Evolutionary conservation across 257 asterid species (phyloP).

Genomic region (Scutellaria minor): DNA sequence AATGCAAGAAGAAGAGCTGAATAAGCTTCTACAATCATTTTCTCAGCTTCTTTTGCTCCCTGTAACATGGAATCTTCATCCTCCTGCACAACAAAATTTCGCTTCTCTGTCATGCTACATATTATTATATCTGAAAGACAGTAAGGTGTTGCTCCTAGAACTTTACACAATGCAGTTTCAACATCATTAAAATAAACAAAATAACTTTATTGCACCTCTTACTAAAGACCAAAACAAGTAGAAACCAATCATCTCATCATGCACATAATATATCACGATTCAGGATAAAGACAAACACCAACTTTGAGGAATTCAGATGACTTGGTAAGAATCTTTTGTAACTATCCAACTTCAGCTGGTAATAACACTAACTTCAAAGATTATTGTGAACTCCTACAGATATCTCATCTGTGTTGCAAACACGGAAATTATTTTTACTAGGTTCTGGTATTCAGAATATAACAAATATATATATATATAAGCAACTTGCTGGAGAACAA

Average conservation of each 20-base stretch:
- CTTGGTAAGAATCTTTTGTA: not conserved
- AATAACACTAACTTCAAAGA: not conserved
- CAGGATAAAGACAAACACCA: not conserved
- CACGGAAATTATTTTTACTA: not conserved
- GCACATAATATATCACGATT: not conserved
- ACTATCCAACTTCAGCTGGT: constrained; percentile 15
- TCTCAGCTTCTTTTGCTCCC: constrained; percentile 96
- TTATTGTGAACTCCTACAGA: not conserved
- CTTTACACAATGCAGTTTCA: not conserved
- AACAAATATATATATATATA: not conserved
- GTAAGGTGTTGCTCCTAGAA: not conserved
- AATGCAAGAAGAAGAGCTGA: constrained; percentile 97
- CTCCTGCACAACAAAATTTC: constrained; percentile 56
- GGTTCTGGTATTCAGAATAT: not conserved
- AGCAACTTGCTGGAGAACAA: not conserved
- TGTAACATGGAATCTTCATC: constrained; percentile 82
- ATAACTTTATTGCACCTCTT: not conserved
- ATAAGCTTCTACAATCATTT: constrained; percentile 96
- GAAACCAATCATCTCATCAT: not conserved
- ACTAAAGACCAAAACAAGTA: not conserved
- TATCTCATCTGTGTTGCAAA: not conserved
- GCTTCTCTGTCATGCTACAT: not conserved
- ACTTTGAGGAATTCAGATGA: constrained; percentile 2
- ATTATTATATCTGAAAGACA: not conserved
- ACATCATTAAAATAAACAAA: not conserved